Percentiles rank a stretch among this genome's conserved stretches.
Conservation (phyloP, 257 asterid genomes). For the Solanum dulcamara region DNA sequence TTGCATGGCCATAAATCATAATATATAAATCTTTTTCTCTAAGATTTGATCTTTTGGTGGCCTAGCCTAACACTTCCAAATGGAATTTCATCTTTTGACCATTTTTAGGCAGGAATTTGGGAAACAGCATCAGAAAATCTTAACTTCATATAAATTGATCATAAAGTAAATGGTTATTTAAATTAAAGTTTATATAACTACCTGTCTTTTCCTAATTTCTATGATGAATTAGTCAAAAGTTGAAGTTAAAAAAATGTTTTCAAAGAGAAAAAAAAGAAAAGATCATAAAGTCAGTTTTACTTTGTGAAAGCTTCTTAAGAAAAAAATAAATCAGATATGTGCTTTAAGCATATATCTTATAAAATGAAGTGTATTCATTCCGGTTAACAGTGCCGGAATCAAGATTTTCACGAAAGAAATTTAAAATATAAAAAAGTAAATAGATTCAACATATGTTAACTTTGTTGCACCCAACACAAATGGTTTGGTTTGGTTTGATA, state of each 20-base stretch:
- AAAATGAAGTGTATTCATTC: neutral
- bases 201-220: neutral
- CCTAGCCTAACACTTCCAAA: neutral
- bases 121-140: neutral
- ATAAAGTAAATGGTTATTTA: neutral
- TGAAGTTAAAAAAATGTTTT: neutral
- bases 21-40: neutral
- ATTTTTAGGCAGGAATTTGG: neutral
- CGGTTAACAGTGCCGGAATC: neutral
- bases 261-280: neutral
- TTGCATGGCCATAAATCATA: neutral
- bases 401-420: neutral
- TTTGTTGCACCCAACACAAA: too few relatives aligned
- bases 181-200: neutral
- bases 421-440: neutral
- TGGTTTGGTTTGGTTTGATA: too few relatives aligned
- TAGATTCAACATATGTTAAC: too few relatives aligned
- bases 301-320: neutral
- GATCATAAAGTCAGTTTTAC: neutral
- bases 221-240: neutral
- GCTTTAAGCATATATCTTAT: neutral
- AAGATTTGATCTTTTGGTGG: neutral
- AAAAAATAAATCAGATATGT: neutral
- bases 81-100: neutral
- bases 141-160: neutral